Percentiles rank a stretch among this genome's conserved stretches.
Evolutionary conservation across 2,329 filamentous ascomycete genomes (phyloP).

Genomic region (Colletotrichum euphorbiae): DNA sequence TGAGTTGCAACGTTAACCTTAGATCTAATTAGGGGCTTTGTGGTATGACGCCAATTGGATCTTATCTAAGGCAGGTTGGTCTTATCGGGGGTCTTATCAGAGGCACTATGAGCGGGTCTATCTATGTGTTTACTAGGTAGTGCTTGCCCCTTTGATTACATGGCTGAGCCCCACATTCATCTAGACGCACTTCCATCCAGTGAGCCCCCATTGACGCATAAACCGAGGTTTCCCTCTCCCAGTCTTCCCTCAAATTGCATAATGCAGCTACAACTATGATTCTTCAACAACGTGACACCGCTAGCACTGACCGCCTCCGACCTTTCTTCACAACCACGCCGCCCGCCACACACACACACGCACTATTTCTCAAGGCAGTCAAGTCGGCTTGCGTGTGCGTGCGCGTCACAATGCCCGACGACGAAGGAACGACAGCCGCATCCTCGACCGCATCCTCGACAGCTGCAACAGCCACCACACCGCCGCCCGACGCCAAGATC

Average conservation of each 20-base stretch:
- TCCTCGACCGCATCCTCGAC: conserved; percentile 8
- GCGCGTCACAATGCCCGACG: conserved; percentile 23
- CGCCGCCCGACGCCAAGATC: conserved; percentile 50
- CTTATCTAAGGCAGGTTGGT: background rate
- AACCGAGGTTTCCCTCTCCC: conserved; percentile 5
- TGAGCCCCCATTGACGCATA: background rate
- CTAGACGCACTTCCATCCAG: background rate
- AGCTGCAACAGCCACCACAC: conserved; percentile 22
- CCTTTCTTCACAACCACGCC: conserved; percentile 32
- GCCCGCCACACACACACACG: conserved; percentile 15
- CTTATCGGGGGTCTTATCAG: background rate
- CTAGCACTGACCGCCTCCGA: conserved; percentile 12
- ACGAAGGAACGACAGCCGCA: conserved; percentile 7
- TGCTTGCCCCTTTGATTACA: background rate
- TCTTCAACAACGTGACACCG: conserved; percentile 37
- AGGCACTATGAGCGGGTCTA: background rate
- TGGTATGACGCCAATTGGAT: background rate
- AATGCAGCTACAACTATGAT: conserved; percentile 17
- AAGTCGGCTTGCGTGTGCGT: conserved; percentile 20
- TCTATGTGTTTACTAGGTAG: background rate
- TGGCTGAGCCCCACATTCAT: background rate
- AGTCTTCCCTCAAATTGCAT: conserved; percentile 13
- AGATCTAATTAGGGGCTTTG: background rate
- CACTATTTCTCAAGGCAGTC: background rate
- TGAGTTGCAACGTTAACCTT: conserved; percentile 30